A percentile compares a stretch with the other conserved stretches of the same genome.
Conservation (phyloP, 306 rosid species). For the Corylus americana region DNA sequence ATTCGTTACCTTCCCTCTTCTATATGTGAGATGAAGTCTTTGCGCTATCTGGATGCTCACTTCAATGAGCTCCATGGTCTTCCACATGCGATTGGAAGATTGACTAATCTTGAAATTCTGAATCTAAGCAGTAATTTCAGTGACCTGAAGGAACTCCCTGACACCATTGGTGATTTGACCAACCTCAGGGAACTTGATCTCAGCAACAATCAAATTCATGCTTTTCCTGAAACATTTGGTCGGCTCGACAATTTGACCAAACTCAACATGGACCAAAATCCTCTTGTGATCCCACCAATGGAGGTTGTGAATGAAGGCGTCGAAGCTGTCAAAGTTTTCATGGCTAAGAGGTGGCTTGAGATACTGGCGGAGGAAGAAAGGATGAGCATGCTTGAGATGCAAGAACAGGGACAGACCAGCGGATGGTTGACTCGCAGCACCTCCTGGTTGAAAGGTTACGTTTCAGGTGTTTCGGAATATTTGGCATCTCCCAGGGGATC, state of each 20-base stretch:
- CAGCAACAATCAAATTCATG: constrained; percentile 90
- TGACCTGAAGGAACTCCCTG: constrained; percentile 78
- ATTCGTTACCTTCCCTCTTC: constrained; percentile 83
- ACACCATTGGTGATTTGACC: constrained; percentile 76
- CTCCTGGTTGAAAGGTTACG: constrained; percentile 75
- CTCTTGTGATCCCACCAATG: constrained; percentile 73
- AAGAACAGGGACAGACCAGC: constrained; percentile 53
- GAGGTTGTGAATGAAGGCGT: constrained; percentile 69
- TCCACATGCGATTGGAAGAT: constrained; percentile 72
- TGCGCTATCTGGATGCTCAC: constrained; percentile 83
- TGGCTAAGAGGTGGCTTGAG: constrained; percentile 86
- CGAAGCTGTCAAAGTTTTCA: constrained; percentile 64
- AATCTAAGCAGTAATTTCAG: constrained; percentile 83
- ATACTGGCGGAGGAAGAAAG: constrained; percentile 76
- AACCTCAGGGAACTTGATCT: constrained; percentile 87
- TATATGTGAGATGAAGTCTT: constrained; percentile 76
- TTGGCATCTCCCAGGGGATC: constrained; percentile 57
- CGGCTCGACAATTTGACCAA: constrained; percentile 74
- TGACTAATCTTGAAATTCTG: constrained; percentile 60
- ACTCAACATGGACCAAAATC: constrained; percentile 90
- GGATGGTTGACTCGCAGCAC: constrained; percentile 90
- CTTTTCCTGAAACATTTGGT: constrained; percentile 86
- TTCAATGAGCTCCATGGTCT: constrained; percentile 88
- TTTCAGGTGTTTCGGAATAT: constrained; percentile 49
- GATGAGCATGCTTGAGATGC: constrained; percentile 47